Base-by-base conservation (phyloP, 192 early-diverging fungal genomes). In the Entophlyctis luteolus region DNA sequence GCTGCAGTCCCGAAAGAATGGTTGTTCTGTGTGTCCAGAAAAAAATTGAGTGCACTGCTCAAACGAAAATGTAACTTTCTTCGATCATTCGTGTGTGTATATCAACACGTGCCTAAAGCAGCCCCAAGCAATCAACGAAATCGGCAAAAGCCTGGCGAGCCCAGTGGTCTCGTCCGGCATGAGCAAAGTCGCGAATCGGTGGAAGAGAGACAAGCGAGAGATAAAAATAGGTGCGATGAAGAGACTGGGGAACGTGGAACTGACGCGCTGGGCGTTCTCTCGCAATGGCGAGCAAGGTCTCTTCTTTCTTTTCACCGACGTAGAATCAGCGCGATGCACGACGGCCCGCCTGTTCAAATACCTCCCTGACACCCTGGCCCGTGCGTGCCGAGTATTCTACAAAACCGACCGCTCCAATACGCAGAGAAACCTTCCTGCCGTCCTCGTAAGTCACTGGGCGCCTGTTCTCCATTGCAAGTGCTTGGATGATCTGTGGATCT, bases 331-430 rank as follows among this genome's bases (percentile, higher is more conserved):
- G n/a, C n/a, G n/a, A n/a, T n/a, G n/a, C n/a, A n/a, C n/a, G 28
- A 14, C 59, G 37, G 10, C 47, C 50, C 4, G 57, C 59, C 36
- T 62, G 58, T 53, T 59, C 57, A 50, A 62, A 58, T 1, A 59
- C 50, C 36, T 59, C 59, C 18, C 31, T 47, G 4, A 59, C 59
- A 50, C 93, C 93, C 53, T 90, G 79, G 53, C 86, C 88, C 59
- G 82, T 85, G 77, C 88, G 89, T 57, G 95, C 93, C 54, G 90
- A 92, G 77, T 93, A 96, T 80, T 98, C 94, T 46, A 98, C 74
- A 76, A 94, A 96, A 71, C 88, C 87, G 76, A 80, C 79, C 22
- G 95, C 95, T 49, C 81, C 79, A 75, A 98, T 94, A 70, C 85
- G 83, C 32, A 87, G 79, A 20, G 94, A 92, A 53, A 92, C 86